Conservation (phyloP, 2,329 filamentous ascomycete species). For the Penicillium olsonii region DNA sequence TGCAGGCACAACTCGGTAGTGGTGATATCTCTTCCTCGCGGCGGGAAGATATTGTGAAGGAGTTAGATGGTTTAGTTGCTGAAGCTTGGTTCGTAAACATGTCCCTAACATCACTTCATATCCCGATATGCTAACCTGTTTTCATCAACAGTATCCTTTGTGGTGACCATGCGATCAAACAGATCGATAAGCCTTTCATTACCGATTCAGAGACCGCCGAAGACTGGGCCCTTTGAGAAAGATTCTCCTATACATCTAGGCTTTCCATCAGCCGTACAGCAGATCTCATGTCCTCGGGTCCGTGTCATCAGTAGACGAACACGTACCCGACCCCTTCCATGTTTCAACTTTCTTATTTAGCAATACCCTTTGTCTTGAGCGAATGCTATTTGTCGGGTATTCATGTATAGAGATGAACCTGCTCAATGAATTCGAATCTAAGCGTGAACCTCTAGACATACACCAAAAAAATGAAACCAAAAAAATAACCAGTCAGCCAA, state of each 20-base stretch:
- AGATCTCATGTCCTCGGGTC: background rate
- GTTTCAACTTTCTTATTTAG: background rate
- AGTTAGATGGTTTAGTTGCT: conserved; percentile 89
- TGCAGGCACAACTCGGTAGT: conserved; percentile 80
- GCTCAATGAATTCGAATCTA: conserved; percentile 1
- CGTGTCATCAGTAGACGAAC: background rate
- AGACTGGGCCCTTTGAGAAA: conserved; percentile 73
- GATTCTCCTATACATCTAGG: background rate
- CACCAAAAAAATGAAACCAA: too few relatives aligned
- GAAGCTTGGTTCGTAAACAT: conserved; percentile 71
- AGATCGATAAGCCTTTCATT: conserved; percentile 91
- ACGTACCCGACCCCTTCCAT: too few relatives aligned
- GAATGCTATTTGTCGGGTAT: background rate
- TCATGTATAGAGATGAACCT: conserved; percentile 5
- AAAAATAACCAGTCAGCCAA: background rate
- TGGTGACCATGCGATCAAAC: conserved; percentile 90
- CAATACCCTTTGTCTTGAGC: conserved; percentile 13
- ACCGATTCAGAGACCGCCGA: conserved; percentile 68
- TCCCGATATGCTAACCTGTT: conserved; percentile 25
- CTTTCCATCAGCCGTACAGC: background rate
- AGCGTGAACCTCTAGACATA: background rate
- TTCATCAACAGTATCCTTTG: conserved; percentile 72
- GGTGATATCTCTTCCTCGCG: conserved; percentile 69
- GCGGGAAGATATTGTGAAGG: conserved; percentile 79
- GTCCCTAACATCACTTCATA: background rate